A percentile compares a stretch with the other conserved stretches of the same genome.
These are phyloP conservation scores for Lactarius sanguifluus DNA, from an alignment of 768 basidiomycete species.

Conservation along the genomic window DNA sequence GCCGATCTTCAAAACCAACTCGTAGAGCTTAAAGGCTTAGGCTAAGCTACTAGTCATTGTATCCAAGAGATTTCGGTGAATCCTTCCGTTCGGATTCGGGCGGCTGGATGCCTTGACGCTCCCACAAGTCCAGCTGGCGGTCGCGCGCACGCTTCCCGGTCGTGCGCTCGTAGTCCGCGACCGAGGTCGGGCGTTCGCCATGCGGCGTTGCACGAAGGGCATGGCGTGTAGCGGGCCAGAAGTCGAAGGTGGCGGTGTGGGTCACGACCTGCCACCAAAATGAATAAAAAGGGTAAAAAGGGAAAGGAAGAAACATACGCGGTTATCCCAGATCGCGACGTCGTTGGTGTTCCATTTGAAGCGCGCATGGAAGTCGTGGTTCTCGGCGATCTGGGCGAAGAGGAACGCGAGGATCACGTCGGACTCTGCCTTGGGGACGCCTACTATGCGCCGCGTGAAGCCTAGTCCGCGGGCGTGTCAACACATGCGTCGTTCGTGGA, in stretches of 20 bases:
- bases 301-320: slow-evolving; percentile 44
- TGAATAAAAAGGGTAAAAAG: background rate
- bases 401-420: slow-evolving; percentile 69
- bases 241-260: slow-evolving; percentile 82
- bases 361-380: slow-evolving; percentile 71
- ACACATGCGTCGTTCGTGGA: background rate
- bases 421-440: slow-evolving; percentile 80
- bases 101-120: slow-evolving; percentile 55
- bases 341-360: slow-evolving; percentile 77
- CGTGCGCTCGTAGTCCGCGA: slow-evolving; percentile 62
- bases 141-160: slow-evolving; percentile 73
- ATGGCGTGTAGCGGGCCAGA: slow-evolving; percentile 75
- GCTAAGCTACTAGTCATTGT: slow-evolving; percentile 49
- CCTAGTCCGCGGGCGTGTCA: slow-evolving; percentile 40
- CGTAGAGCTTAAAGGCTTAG: background rate
- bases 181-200: slow-evolving; percentile 75
- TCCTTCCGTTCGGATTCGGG: slow-evolving; percentile 34
- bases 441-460: slow-evolving; percentile 77
- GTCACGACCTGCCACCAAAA: slow-evolving; percentile 52
- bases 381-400: slow-evolving; percentile 67
- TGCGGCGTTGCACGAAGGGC: slow-evolving; percentile 81
- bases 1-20: background rate
- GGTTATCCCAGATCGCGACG: slow-evolving; percentile 86
- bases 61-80: slow-evolving; percentile 48
- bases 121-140: slow-evolving; percentile 70